Base-by-base conservation (phyloP, 176 grass and related monocot genomes). In the Musa acuminata region DNA sequence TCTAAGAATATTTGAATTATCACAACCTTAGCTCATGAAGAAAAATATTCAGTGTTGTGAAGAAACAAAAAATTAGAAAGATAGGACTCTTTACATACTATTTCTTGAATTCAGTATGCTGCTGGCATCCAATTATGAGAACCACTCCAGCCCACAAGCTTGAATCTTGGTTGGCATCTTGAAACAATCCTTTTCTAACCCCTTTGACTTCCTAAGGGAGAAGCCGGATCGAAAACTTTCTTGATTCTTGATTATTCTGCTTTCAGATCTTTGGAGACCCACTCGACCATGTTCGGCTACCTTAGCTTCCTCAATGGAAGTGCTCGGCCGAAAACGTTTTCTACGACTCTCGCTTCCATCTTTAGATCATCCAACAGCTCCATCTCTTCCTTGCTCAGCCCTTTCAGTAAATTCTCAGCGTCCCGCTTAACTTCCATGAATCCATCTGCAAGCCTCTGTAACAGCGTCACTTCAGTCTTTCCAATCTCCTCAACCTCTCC, bases 251-350 rank as follows among this genome's bases (percentile, higher is more conserved):
- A 68, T 17, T 26, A 27, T 68, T 68, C 27, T 68, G 29, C 1
- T 11, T 26, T 69, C 67, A n/a, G 35, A 50, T 49, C 67, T 69
- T 50, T 24, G n/a, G 19, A 69, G 24, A 65, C 12, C 25, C 8
- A 14, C 3, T 48, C 8, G 6, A 9, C 11, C 12, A 9, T 5
- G 17, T 49, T 11, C 9, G 5, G 43, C 82, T 93, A 99, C 72
- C 95, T 78, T 72, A 99, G 80, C 69, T 94, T 98, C 82, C 95
- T 88, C 71, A 99, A 72, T 10, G 95, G 95, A 69, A 99, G 71
- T 57, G 90, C 73, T 23, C 88, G 72, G 24, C 90, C 82, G 60
- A 99, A 99, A 62, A 94, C 55, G 72, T 89, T 71, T 76, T 99
- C 95, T 2, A 99, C 86, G 72, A 91, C 88, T 9, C 76, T 82